These are phyloP conservation scores for Acer yangbiense DNA, from an alignment of 345 rosid genomes.

Conservation along the genomic window DNA sequence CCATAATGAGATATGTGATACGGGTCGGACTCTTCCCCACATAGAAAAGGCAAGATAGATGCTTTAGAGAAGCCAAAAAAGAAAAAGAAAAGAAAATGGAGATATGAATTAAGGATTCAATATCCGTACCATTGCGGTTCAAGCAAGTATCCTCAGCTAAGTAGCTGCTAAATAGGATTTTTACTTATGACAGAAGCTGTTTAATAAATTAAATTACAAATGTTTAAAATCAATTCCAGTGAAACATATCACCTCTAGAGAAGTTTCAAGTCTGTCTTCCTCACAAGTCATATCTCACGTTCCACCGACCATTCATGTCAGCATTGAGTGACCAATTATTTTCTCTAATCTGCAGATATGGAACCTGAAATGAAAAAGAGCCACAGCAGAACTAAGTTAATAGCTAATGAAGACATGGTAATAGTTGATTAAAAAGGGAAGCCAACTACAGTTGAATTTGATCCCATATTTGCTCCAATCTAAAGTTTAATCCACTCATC, in stretches of 20 bases:
- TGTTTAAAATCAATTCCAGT: conserved; percentile 7
- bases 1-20: neutral
- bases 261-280: conserved; percentile 4
- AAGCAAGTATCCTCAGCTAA: neutral
- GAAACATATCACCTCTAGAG: conserved; percentile 19
- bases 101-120: conserved; percentile 1
- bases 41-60: neutral
- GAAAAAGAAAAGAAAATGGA: neutral
- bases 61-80: neutral
- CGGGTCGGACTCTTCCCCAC: neutral
- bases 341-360: conserved; percentile 86
- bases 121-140: conserved; percentile 7
- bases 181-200: neutral
- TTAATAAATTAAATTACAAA: conserved; percentile 14
- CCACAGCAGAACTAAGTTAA: conserved; percentile 10
- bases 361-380: conserved; percentile 50
- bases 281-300: conserved; percentile 70
- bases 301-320: conserved; percentile 83
- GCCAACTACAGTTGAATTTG: neutral
- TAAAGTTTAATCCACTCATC: neutral
- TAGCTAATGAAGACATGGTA: neutral
- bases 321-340: conserved; percentile 90
- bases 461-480: neutral
- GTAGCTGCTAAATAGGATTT: neutral
- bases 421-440: neutral